Evolutionary conservation across 108 stramenopile species (phyloP).

Genomic region (Aurantiochytrium sp.): DNA sequence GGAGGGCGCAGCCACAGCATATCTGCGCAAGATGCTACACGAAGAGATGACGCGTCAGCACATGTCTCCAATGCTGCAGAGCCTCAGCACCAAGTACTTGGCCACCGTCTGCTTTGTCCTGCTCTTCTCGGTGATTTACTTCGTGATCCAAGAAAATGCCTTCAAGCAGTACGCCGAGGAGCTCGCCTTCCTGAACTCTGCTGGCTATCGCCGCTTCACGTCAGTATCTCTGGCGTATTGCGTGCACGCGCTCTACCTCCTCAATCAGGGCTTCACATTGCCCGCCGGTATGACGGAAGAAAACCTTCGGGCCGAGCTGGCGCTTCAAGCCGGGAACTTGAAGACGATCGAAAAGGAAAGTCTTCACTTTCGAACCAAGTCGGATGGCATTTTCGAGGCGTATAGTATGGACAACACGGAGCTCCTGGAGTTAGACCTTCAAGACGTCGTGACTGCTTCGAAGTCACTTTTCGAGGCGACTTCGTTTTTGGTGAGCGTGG

Average conservation of each 20-base stretch:
- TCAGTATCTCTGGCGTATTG: background rate
- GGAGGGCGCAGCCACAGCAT: background rate
- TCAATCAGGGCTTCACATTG: background rate
- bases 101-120: background rate
- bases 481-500: background rate
- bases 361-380: background rate
- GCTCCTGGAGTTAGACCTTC: background rate
- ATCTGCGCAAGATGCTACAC: background rate
- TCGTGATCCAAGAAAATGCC: background rate
- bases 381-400: background rate
- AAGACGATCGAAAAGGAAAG: background rate
- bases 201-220: background rate
- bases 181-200: background rate
- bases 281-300: background rate
- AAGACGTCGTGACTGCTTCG: background rate
- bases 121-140: background rate
- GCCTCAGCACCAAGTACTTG: background rate
- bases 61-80: background rate
- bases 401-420: background rate
- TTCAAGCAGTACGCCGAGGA: background rate
- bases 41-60: constrained; percentile 1
- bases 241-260: background rate
- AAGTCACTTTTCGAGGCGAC: background rate
- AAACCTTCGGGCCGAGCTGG: background rate
- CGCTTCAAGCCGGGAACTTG: background rate